Conservation (phyloP, 2,329 filamentous ascomycete species). For the Grosmannia huntii region DNA sequence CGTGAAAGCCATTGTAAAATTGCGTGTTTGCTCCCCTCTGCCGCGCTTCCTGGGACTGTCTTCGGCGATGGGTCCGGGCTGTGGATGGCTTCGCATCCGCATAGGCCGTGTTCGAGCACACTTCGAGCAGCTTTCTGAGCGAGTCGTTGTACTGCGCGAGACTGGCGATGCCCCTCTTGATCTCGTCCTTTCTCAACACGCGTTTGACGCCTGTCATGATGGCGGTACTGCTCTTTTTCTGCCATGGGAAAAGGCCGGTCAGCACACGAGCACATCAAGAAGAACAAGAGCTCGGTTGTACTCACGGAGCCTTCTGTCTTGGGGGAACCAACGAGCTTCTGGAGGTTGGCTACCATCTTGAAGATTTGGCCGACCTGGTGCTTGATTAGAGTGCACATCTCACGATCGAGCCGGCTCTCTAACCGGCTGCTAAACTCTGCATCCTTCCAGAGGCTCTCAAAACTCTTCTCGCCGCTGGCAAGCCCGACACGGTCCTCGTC, state of each 20-base stretch:
- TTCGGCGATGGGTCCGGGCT: not conserved
- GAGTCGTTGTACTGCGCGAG: constrained; percentile 5
- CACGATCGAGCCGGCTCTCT: constrained; percentile 7
- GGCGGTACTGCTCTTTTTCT: not conserved
- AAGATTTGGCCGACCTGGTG: constrained; percentile 8
- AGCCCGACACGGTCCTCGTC: constrained; percentile 9
- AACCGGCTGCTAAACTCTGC: constrained; percentile 8
- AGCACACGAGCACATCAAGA: not conserved
- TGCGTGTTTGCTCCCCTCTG: constrained; percentile 6
- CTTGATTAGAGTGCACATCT: constrained; percentile 8
- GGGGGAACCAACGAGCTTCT: constrained; percentile 1
- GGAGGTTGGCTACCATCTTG: constrained; percentile 3
- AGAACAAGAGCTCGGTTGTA: not conserved
- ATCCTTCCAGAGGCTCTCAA: constrained; percentile 9
- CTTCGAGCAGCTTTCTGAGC: constrained; percentile 6
- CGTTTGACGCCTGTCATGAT: constrained; percentile 4
- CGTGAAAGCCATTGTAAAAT: constrained; percentile 9
- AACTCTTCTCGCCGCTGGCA: constrained; percentile 6
- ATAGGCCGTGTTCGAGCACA: constrained; percentile 7
- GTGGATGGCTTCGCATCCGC: constrained; percentile 1
- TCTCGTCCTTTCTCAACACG: constrained; percentile 7
- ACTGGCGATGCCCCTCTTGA: constrained; percentile 4
- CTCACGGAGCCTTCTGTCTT: constrained; percentile 1
- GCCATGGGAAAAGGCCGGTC: not conserved
- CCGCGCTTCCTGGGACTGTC: constrained; percentile 1